A percentile compares a stretch with the other conserved stretches of the same genome.
Evolutionary conservation across 306 rosid species (phyloP).

Genomic region (Coriaria nepalensis): DNA sequence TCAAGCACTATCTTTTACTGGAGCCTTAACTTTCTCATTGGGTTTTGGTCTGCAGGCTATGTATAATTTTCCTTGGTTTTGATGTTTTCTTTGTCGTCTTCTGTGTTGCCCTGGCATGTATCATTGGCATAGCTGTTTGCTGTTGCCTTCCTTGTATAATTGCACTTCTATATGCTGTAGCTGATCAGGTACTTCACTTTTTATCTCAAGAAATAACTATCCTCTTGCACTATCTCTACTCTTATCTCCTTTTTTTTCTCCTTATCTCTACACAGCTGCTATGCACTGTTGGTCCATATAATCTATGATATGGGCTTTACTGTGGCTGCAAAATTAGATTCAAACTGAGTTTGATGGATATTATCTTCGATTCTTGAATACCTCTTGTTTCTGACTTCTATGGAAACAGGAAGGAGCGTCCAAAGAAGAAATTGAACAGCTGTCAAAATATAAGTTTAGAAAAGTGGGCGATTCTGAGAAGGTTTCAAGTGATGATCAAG

Average conservation of each 20-base stretch:
- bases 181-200: conserved; percentile 66
- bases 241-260: no score
- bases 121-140: conserved; percentile 91
- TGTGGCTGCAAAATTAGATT: neutral
- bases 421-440: conserved; percentile 79
- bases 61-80: conserved; percentile 87
- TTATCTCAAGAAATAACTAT: neutral
- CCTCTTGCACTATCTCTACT: no score
- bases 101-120: conserved; percentile 94
- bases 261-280: no score
- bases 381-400: conserved; percentile 5
- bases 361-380: neutral
- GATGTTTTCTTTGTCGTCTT: conserved; percentile 97
- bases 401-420: conserved; percentile 87
- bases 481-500: conserved; percentile 30
- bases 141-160: conserved; percentile 93
- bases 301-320: neutral
- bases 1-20: conserved; percentile 5
- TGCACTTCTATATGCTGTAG: conserved; percentile 84
- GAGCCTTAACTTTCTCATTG: conserved; percentile 5
- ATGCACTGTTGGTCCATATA: no score
- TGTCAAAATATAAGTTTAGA: conserved; percentile 65
- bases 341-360: neutral
- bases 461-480: conserved; percentile 38
- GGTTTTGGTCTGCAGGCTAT: conserved; percentile 57